These are phyloP conservation scores for Fomitopsis betulina DNA, from an alignment of 1,284 basidiomycete genomes.

Conservation along the genomic window DNA sequence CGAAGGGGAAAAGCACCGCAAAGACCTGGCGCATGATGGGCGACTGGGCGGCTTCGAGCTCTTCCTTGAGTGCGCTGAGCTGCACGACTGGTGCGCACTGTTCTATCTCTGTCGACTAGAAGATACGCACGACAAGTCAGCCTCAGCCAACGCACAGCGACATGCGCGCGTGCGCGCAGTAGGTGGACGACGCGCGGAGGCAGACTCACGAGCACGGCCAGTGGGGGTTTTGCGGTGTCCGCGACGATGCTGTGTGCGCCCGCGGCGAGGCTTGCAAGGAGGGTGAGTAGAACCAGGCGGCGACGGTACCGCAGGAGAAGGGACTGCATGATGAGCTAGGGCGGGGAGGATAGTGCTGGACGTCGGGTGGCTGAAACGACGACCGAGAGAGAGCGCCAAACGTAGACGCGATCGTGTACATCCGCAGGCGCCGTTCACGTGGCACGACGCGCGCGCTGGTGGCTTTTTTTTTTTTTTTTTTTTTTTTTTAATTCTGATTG, in stretches of 20 bases:
- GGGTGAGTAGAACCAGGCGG: slow-evolving; percentile 21
- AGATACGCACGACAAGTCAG: neutral
- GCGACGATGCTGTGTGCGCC: slow-evolving; percentile 14
- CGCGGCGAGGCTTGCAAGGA: slow-evolving; percentile 19
- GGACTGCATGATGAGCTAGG: slow-evolving; percentile 4
- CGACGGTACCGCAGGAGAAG: slow-evolving; percentile 16
- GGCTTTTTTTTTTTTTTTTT: no score
- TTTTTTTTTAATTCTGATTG: no score
- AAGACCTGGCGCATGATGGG: slow-evolving; percentile 76
- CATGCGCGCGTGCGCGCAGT: neutral
- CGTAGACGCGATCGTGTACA: neutral
- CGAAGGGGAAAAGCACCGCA: slow-evolving; percentile 77
- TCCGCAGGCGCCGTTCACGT: neutral
- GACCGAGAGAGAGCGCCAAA: neutral
- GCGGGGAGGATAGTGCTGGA: neutral
- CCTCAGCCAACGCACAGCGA: slow-evolving; percentile 1
- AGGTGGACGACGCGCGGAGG: slow-evolving; percentile 9
- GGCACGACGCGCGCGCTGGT: neutral
- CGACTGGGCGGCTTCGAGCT: slow-evolving; percentile 58
- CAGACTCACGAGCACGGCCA: slow-evolving; percentile 20
- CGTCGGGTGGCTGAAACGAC: neutral
- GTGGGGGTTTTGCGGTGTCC: slow-evolving; percentile 15
- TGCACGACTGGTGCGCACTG: slow-evolving; percentile 46
- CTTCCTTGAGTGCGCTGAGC: slow-evolving; percentile 53
- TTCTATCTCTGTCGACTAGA: slow-evolving; percentile 33